Base-by-base conservation (phyloP, 768 basidiomycete species). In the Cyclocybe aegerita region DNA sequence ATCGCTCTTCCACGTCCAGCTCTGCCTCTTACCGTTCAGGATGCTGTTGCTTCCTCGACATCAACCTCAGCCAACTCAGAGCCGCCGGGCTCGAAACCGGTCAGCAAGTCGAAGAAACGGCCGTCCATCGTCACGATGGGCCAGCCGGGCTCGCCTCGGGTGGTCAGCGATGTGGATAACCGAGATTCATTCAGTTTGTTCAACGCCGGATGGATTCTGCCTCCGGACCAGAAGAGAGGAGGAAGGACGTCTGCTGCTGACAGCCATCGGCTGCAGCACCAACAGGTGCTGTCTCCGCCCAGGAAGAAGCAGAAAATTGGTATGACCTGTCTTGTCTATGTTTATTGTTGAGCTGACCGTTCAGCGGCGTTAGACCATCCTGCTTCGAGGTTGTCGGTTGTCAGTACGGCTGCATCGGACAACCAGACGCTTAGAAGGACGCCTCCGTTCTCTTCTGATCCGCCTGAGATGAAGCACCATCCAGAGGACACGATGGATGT, bases 181-280 rank as follows among this genome's bases (percentile, higher is more conserved):
- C 78, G 81, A 48, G 79, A 79, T 38, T 86, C 85, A 14, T 97
- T 96, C 74, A 80, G 74, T 61, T 68, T 86, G 69, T 96, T 96
- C 69, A 86, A 97, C 51, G 73, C 76, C 15, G 93, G 93, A 0
- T 95, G 92, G 93, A 90, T 96, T 7, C 69, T 95, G 10, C 89
- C 91, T 16, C 73, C 82, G 2, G 89, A 87, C 32, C 79, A 83
- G 45, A 79, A 82, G 56, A 77, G 93, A 31, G 79, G 83, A 30
- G 82, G 83, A 15, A 71, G 88, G 23, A 2, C 23, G 23, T 23
- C 23, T 23, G 23, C 23, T 10, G 45, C 48, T 15, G 61, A 72
- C 9, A 53, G 75, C 7, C 81, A 83, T 17, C 70, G 75, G 35
- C 66, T 64, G n/a, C 58, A 63, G 23, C 23, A 1, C 4, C 23